Base-by-base conservation (phyloP, 495 filamentous ascomycete species). In the Neurospora pannonica region DNA sequence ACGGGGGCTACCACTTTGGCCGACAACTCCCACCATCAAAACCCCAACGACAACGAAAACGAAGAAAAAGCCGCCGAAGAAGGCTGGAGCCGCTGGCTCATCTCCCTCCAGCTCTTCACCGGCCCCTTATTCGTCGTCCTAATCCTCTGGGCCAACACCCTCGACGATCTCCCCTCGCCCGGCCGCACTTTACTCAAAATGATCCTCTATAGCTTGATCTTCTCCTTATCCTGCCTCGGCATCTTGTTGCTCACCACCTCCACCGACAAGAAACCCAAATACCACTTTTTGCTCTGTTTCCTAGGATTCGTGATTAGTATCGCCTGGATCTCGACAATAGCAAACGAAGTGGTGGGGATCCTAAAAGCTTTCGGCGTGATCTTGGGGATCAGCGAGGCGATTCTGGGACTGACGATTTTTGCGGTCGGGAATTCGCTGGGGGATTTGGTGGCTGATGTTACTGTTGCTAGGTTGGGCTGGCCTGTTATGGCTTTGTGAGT, bases 401-500 rank as follows among this genome's bases (percentile, higher is more conserved):
- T 99, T 74, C 86, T 99, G 4, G 97, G 97, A 1, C 87, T 99
- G 46, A 99, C 97, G 38, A 89, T 99, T 67, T 99, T 99, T 80
- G 97, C 97, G 1, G 94, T 98, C 17, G 96, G 97, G 15, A 99
- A 98, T 78, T 97, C 93, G 3, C 86, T 98, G 8, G 95, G 97
- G 13, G 97, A 99, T 78, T 85, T 99, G 1, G 94, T 99, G 5
- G 94, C 97, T 8, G 93, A 99, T 76, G 90, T 98, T 73, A 99
- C 97, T 0, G 92, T 99, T 42, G 97, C 97, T 11, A 86, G 93
- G 17, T 87, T 98, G 0, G 96, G 97, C 1, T 97, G 94, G 82
- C 97, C 97, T 0, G 94, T 98, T 54, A 99, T 99, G 97, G 97
- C 97, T 9, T 86, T 99, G 76, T 86, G 79, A 77, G 85, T 83